Base-by-base conservation (phyloP, 495 filamentous ascomycete genomes). In the Neurospora terricola region DNA sequence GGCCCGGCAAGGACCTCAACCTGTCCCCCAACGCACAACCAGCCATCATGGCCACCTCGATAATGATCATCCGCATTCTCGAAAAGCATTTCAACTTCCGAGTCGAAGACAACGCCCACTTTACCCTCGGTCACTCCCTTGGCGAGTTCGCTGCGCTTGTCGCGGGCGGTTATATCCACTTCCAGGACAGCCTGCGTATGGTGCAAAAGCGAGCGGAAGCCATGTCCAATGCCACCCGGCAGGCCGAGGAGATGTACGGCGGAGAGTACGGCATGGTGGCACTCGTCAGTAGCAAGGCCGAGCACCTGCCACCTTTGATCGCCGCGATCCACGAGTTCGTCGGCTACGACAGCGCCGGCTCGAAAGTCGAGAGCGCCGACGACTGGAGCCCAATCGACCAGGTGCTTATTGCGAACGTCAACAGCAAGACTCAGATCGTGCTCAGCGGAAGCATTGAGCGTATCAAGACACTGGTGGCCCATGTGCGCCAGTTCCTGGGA, bases 391-490 rank as follows among this genome's bases (percentile, higher is more conserved):
- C 92, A 5, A 93, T 95, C 71, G 87, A 96, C 77, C 92, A 97
- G 80, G 94, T 99, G 71, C 85, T 91, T 70, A 94, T 99, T 73
- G 96, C 94, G 38, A 99, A 99, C 77, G 90, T 97, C 82, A 99
- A 99, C 82, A 91, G 89, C 75, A 96, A 93, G 81, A 97, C 96
- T 77, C 96, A 99, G 80, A 96, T 99, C 77, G 96, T 99, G 71
- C 84, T 99, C 40, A 94, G 91, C 75, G 96, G 96, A 4, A 96
- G 90, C 79, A 90, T 98, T 54, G 90, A 92, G 76, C 85, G 89
- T 72, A 97, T 98, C 79, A 91, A 90, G 76, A 90, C 90, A 39
- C 89, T 97, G n/a, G 81, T 97, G 30, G 90, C 93, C 16, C 94
- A 99, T 78, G 85, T 99, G 72, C 86, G 96, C 69, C 93, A 97